A percentile compares a stretch with the other conserved stretches of the same genome.
These are phyloP conservation scores for Skeletonema menzelii DNA, from an alignment of 108 stramenopile species.

Conservation along the genomic window DNA sequence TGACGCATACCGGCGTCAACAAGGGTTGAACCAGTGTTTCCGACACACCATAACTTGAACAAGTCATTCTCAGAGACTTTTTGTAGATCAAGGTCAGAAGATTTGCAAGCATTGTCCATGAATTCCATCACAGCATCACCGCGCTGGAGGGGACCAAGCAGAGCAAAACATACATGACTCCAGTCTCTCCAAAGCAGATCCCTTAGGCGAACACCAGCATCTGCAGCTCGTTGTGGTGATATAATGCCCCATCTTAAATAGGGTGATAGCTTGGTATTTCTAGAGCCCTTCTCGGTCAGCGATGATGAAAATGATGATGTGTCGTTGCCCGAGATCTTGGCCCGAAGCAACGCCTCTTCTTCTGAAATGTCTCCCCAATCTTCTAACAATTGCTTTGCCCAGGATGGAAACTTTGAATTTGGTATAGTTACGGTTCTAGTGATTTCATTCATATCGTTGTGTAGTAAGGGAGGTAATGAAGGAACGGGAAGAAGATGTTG, in stretches of 20 bases:
- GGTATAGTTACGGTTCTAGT: constrained; percentile 9
- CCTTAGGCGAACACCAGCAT: constrained; percentile 10
- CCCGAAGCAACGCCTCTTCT: constrained; percentile 23
- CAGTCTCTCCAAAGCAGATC: constrained; percentile 49
- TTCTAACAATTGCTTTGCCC: constrained; percentile 11
- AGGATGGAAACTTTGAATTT: constrained; percentile 6
- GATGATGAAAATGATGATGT: constrained; percentile 5
- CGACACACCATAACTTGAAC: constrained; percentile 38
- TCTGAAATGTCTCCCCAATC: constrained; percentile 31
- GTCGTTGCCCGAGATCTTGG: neutral
- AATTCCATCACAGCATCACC: constrained; percentile 28
- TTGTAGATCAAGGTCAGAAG: neutral
- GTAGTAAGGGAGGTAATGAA: constrained; percentile 15
- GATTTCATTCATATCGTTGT: neutral
- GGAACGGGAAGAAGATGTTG: constrained; percentile 3
- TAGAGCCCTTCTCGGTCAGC: constrained; percentile 22
- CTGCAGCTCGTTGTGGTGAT: constrained; percentile 37
- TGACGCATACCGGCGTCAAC: constrained; percentile 61
- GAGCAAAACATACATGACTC: constrained; percentile 24
- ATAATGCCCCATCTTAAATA: constrained; percentile 51
- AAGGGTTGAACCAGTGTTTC: constrained; percentile 43
- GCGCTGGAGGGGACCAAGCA: constrained; percentile 18
- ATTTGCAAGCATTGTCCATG: constrained; percentile 10
- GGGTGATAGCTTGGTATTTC: constrained; percentile 38
- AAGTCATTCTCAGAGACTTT: neutral